Evolutionary conservation across 1,139 yeast species (phyloP).

Genomic region (Sugiyamaella novakii): DNA sequence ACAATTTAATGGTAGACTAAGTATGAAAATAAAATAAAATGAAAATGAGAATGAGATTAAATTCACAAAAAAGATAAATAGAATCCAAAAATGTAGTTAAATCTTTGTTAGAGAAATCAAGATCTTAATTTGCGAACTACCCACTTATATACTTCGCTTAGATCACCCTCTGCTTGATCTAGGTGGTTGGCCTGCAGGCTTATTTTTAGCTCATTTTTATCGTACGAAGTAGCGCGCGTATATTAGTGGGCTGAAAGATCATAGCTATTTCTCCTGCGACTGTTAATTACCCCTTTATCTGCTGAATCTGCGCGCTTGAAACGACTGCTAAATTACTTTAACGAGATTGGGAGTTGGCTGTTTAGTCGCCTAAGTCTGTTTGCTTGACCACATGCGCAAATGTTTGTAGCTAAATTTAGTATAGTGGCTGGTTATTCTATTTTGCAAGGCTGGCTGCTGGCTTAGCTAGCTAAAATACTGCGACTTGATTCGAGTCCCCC

Average conservation of each 20-base stretch:
- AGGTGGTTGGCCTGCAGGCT: conserved; percentile 15
- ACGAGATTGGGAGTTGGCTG: conserved; percentile 1
- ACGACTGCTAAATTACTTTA: not conserved
- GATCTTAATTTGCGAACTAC: too few species aligned
- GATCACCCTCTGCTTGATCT: conserved; percentile 3
- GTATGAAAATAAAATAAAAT: not conserved
- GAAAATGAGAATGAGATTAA: not conserved
- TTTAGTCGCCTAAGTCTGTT: not conserved
- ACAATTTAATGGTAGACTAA: too few species aligned
- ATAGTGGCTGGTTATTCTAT: conserved; percentile 9
- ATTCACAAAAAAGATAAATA: not conserved
- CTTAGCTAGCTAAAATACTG: too few species aligned
- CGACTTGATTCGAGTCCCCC: too few species aligned
- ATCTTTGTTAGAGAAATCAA: too few species aligned
- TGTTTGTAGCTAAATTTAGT: conserved; percentile 11
- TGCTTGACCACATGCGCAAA: conserved; percentile 2
- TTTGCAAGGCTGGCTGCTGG: conserved; percentile 2
- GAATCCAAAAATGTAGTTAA: too few species aligned
- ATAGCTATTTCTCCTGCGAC: conserved; percentile 15
- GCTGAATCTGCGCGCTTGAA: too few species aligned
- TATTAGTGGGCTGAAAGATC: too few species aligned
- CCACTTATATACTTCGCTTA: conserved; percentile 11
- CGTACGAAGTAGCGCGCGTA: too few species aligned
- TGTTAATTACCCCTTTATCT: conserved; percentile 11
- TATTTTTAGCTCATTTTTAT: conserved; percentile 14